Evolutionary conservation across 108 stramenopile genomes (phyloP).

Genomic region (Skeletonema grethae): DNA sequence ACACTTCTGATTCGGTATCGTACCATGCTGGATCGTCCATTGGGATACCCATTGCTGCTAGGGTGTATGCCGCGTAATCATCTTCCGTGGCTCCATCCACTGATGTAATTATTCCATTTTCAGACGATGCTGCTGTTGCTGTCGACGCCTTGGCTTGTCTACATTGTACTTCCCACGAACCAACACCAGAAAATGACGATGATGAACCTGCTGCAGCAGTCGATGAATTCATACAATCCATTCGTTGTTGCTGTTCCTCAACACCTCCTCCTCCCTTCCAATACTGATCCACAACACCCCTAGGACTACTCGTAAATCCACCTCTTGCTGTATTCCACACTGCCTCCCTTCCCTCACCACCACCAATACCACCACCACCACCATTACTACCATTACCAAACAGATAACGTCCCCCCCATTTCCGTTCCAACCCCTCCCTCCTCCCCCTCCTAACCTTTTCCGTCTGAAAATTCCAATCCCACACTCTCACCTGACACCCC

Average conservation of each 20-base stretch:
- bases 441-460: constrained; percentile 26
- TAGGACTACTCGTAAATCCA: constrained; percentile 9
- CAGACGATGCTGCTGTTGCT: neutral
- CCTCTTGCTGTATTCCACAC: neutral
- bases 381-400: neutral
- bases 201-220: neutral
- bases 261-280: constrained; percentile 1
- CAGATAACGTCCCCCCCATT: constrained; percentile 36
- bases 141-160: neutral
- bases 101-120: neutral
- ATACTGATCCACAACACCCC: constrained; percentile 9
- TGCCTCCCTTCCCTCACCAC: neutral
- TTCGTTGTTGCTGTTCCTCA: neutral
- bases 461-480: constrained; percentile 77
- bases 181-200: neutral
- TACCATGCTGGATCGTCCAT: constrained; percentile 52
- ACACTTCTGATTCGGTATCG: constrained; percentile 36
- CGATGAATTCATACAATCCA: neutral
- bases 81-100: constrained; percentile 26
- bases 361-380: neutral
- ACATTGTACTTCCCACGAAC: constrained; percentile 2
- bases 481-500: constrained; percentile 94
- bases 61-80: constrained; percentile 27
- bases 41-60: constrained; percentile 38
- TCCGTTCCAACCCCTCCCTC: constrained; percentile 21